Evolutionary conservation across 2,329 filamentous ascomycete species (phyloP).

Genomic region (Arachnopeziza araneosa): DNA sequence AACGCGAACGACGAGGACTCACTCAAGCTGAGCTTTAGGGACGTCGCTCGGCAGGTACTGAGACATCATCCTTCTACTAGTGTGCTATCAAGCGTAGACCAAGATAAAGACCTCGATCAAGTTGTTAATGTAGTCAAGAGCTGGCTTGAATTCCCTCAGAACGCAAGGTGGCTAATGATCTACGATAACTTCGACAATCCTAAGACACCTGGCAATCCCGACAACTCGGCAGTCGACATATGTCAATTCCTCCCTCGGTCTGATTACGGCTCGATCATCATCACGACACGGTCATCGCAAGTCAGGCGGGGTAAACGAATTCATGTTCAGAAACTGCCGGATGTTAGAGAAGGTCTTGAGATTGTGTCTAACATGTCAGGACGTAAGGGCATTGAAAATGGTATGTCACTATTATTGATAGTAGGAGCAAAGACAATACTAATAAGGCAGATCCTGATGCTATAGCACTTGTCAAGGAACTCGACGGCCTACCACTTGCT

Average conservation of each 20-base stretch:
- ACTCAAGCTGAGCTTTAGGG: constrained; percentile 27
- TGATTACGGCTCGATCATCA: constrained; percentile 10
- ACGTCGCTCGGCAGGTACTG: constrained; percentile 8
- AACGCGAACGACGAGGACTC: constrained; percentile 5
- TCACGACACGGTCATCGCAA: constrained; percentile 5
- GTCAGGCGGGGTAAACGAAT: constrained; percentile 2
- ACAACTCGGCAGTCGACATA: constrained; percentile 2
- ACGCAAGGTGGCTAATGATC: constrained; percentile 7
- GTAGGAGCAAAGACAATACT: constrained; percentile 1
- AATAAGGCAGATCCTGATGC: constrained; percentile 7
- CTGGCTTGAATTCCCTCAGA: constrained; percentile 5
- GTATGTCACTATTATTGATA: too few relatives aligned
- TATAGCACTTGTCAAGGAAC: constrained; percentile 7
- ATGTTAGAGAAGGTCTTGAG: constrained; percentile 5
- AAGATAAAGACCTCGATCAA: constrained; percentile 9
- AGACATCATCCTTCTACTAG: constrained; percentile 4
- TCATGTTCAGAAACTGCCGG: constrained; percentile 4
- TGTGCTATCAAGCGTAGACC: background rate
- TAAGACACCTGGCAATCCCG: background rate
- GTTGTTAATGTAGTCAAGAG: constrained; percentile 1
- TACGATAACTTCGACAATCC: constrained; percentile 9
- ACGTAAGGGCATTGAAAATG: background rate
- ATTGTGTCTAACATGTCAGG: constrained; percentile 5
- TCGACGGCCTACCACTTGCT: constrained; percentile 6
- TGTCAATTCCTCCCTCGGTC: constrained; percentile 4